Percentiles rank a stretch among this genome's conserved stretches.
These are phyloP conservation scores for Dryadomyces sulphureus DNA, from an alignment of 2,329 filamentous ascomycete species.

Conservation along the genomic window DNA sequence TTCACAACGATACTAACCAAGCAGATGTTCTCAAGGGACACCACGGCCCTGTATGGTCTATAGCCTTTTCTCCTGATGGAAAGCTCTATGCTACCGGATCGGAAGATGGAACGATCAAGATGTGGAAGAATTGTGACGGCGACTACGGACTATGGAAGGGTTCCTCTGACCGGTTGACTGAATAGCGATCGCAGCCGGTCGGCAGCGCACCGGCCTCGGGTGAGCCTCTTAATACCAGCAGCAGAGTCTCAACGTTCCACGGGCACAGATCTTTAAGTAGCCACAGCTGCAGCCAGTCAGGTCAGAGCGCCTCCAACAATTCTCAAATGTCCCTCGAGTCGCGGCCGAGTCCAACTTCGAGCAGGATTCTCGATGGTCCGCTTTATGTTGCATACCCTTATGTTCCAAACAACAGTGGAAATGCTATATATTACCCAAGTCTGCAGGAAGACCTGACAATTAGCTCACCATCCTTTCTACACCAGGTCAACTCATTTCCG, in stretches of 20 bases:
- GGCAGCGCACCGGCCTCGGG: not conserved
- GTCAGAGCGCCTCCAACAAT: constrained; percentile 1
- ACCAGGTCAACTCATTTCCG: not conserved
- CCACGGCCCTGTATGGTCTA: constrained; percentile 93
- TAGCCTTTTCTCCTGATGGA: constrained; percentile 86
- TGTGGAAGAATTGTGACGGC: constrained; percentile 61
- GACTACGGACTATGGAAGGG: constrained; percentile 50
- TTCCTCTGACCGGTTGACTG: constrained; percentile 19
- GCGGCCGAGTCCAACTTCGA: constrained; percentile 1
- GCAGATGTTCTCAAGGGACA: constrained; percentile 89
- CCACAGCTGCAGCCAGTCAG: constrained; percentile 4
- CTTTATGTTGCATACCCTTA: not conserved
- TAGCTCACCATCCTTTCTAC: not conserved
- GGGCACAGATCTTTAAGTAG: constrained; percentile 2
- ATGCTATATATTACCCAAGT: not conserved
- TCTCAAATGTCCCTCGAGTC: constrained; percentile 1
- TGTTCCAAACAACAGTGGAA: not conserved
- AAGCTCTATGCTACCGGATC: constrained; percentile 94
- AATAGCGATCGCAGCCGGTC: constrained; percentile 19
- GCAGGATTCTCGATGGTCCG: not conserved
- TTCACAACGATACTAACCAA: not conserved
- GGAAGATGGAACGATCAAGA: constrained; percentile 93
- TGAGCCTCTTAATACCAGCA: not conserved
- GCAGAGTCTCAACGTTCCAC: not conserved
- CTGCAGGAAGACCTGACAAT: not conserved